phyloP scores from a whole-genome alignment of 2,329 filamentous ascomycete species.

The Aspergillus sclerotialis region DNA sequence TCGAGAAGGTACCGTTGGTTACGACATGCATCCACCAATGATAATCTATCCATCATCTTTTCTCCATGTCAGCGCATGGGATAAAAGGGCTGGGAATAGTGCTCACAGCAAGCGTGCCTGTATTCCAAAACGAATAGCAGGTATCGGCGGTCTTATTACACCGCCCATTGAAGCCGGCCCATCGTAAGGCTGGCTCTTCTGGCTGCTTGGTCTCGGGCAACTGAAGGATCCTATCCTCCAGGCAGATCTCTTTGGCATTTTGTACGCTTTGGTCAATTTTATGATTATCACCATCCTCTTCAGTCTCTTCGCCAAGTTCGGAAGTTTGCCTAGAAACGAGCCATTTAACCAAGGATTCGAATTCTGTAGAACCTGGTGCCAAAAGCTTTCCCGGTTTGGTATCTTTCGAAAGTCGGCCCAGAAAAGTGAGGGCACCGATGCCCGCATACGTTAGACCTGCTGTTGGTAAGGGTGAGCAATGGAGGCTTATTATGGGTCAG shows the following conservation, averaged over 20 bases:
- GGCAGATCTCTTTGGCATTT: slow-evolving; percentile 6
- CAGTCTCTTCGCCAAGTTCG: slow-evolving; percentile 45
- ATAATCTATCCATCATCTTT: slow-evolving; percentile 52
- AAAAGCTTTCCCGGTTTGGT: slow-evolving; percentile 14
- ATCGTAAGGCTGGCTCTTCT: slow-evolving; percentile 32
- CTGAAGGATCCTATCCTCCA: slow-evolving; percentile 19
- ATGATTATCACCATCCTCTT: slow-evolving; percentile 32
- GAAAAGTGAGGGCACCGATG: slow-evolving; percentile 66
- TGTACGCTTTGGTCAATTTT: slow-evolving; percentile 2
- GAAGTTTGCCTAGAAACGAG: slow-evolving; percentile 59
- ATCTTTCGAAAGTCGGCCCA: slow-evolving; percentile 54
- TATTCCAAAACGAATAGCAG: slow-evolving; percentile 92
- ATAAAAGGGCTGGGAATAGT: not conserved
- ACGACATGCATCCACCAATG: slow-evolving; percentile 52
- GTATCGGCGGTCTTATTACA: slow-evolving; percentile 90
- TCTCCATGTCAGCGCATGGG: slow-evolving; percentile 7
- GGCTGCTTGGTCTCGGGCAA: slow-evolving; percentile 19
- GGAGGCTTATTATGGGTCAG: slow-evolving; percentile 4
- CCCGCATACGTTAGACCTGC: slow-evolving; percentile 90
- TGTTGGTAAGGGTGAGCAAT: slow-evolving; percentile 31
- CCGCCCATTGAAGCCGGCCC: slow-evolving; percentile 80
- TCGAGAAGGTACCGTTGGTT: slow-evolving; percentile 74
- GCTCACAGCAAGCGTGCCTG: slow-evolving; percentile 52
- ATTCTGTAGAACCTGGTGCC: slow-evolving; percentile 20
- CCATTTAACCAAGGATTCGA: slow-evolving; percentile 44